Evolutionary conservation across 805 yeast species (phyloP), one percentile per base, ranked within the genome.

Genomic region (Hanseniaspora meyeri): DNA sequence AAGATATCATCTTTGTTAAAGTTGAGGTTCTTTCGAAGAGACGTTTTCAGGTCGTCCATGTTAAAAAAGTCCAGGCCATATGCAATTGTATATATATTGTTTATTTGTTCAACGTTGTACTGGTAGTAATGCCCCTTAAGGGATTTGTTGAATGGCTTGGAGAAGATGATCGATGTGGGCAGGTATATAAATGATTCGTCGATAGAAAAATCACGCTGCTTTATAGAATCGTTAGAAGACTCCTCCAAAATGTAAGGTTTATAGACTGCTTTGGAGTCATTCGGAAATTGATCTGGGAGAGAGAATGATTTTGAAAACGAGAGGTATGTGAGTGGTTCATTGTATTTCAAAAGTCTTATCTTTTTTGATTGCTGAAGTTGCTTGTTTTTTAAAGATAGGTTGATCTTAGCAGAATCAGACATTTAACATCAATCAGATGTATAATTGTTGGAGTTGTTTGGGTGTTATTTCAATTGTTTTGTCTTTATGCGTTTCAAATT

Each of bases 21-120:
- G 9, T 14, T 20, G 1, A 49, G 29, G 12, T 40, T 40, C 16
- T 11, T 19, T 27, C 11, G n/a, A 14, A 51, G 20, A 17, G 36
- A 32, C 6, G 14, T 14, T 24, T 19, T 51, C 9, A 51, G 27
- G 16, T 32, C 24, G 43, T 51, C 55, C 55, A 48, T 43, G n/a
- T 36, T 36, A 24, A 34, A 55, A 43, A 46, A 43, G 16, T 43
- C 20, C 29, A 27, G n/a, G 14, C 95, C 95, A 11, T 40, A 14
- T 24, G 83, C 14, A 27, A 43, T 17, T 3, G 39, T 46, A 10
- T 32, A 46, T 10, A 46, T 17, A 17, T 46, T 46, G n/a, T 31
- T 32, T 9, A 46, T 46, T 9, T 46, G 9, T 9, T 46, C 36
- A 8, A 32, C 17, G 38, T 32, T 46, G 49, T 46, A 46, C 14